These are phyloP conservation scores for Herpetomonas samuelpessoai DNA, from an alignment of 208 protist genomes.

Conservation along the genomic window DNA sequence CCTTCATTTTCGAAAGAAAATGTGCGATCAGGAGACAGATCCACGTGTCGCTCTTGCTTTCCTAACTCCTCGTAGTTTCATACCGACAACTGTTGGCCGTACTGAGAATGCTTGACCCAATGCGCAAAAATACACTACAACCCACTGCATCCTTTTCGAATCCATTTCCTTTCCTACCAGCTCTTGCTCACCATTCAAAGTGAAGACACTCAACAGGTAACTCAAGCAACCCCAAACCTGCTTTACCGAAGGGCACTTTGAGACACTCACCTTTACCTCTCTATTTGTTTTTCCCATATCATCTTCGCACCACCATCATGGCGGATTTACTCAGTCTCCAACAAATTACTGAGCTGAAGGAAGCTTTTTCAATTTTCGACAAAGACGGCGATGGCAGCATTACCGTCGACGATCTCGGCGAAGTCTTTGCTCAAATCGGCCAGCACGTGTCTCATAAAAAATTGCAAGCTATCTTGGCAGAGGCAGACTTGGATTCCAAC, in stretches of 20 bases:
- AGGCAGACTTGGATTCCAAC: slow-evolving; percentile 97
- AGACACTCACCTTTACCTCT: background rate
- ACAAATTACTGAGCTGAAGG: slow-evolving; percentile 99
- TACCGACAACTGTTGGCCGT: too few relatives aligned
- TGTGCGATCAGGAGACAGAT: too few relatives aligned
- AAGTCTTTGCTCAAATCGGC: slow-evolving; percentile 99
- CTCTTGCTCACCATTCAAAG: too few relatives aligned
- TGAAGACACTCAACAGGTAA: too few relatives aligned
- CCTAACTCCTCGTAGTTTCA: too few relatives aligned
- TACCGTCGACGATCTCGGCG: slow-evolving; percentile 98
- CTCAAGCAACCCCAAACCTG: too few relatives aligned
- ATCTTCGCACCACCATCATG: slow-evolving; percentile 33
- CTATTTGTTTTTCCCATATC: background rate
- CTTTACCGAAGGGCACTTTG: slow-evolving; percentile 1
- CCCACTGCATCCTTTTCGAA: too few relatives aligned
- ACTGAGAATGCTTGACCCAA: too few relatives aligned
- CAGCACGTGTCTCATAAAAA: slow-evolving; percentile 93
- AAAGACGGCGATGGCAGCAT: slow-evolving; percentile 98
- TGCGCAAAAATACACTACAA: too few relatives aligned
- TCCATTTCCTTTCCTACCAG: too few relatives aligned
- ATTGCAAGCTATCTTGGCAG: slow-evolving; percentile 95
- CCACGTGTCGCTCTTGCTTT: too few relatives aligned
- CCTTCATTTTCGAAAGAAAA: too few relatives aligned
- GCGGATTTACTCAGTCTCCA: slow-evolving; percentile 96
- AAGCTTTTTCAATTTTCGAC: slow-evolving; percentile 99